Percentiles rank a stretch among this genome's conserved stretches.
These are phyloP conservation scores for Lactarius deliciosus DNA, from an alignment of 768 basidiomycete species.

Conservation along the genomic window DNA sequence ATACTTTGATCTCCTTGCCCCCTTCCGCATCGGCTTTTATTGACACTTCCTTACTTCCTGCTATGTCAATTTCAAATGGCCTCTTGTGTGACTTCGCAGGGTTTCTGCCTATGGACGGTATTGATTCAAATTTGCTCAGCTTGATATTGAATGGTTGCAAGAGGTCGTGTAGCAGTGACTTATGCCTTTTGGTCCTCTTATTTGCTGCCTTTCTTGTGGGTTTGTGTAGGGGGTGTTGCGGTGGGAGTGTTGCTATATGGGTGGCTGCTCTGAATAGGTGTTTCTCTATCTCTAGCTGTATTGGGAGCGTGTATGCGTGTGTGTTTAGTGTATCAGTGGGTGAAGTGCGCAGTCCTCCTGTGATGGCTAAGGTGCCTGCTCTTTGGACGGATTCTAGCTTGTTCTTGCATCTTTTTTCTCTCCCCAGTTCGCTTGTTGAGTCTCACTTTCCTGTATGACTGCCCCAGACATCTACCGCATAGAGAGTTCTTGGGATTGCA, in stretches of 20 bases:
- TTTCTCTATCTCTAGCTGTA: too few species aligned
- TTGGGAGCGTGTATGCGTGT: too few species aligned
- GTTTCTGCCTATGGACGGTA: neutral
- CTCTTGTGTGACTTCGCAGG: neutral
- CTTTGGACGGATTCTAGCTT: too few species aligned
- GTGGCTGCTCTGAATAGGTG: conserved; percentile 10
- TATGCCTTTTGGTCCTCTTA: neutral
- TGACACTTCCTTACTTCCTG: neutral
- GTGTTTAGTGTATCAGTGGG: too few species aligned
- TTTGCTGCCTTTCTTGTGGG: neutral
- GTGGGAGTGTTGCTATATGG: conserved; percentile 25
- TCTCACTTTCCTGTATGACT: too few species aligned
- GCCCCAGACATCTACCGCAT: too few species aligned
- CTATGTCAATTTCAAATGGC: neutral
- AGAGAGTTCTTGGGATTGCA: too few species aligned
- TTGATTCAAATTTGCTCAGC: conserved; percentile 6
- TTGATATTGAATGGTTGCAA: conserved; percentile 6
- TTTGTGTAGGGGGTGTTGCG: conserved; percentile 16
- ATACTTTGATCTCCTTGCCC: conserved; percentile 9
- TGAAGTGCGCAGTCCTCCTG: too few species aligned
- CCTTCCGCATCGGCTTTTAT: neutral
- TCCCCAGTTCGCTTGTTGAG: too few species aligned
- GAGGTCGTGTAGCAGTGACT: conserved; percentile 25
- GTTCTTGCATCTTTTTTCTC: too few species aligned
- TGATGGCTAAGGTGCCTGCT: too few species aligned